phyloP scores from a whole-genome alignment of 108 stramenopile species.

The Cyclostephanos tholiformis region DNA sequence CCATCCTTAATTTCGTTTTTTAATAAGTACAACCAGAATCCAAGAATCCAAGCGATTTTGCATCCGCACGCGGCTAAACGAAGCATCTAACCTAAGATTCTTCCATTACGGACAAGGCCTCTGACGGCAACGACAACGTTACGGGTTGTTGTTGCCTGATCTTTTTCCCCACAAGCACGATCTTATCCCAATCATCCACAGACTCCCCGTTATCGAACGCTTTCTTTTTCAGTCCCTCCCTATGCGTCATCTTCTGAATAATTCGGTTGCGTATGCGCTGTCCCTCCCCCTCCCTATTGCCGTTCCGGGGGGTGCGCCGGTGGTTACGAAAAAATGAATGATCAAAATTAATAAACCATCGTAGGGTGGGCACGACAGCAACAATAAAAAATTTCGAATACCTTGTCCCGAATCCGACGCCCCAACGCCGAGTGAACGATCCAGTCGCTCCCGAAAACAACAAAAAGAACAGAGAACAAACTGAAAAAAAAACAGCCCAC shows the following conservation, averaged over 20 bases:
- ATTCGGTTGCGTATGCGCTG: conserved; percentile 36
- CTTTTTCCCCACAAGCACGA: conserved; percentile 44
- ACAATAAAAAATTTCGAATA: background rate
- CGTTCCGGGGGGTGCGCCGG: background rate
- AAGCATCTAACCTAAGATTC: background rate
- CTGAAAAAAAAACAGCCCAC: background rate
- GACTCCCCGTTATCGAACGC: conserved; percentile 39
- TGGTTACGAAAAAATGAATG: background rate
- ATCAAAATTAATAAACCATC: background rate
- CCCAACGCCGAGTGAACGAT: background rate
- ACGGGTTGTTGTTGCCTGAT: conserved; percentile 15
- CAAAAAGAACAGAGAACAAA: background rate
- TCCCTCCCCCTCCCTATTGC: conserved; percentile 29
- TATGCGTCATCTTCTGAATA: conserved; percentile 40
- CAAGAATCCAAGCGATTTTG: no score
- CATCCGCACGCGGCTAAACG: background rate
- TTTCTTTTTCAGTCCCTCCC: conserved; percentile 34
- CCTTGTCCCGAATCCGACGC: background rate
- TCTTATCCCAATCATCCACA: conserved; percentile 41
- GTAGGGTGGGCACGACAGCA: background rate
- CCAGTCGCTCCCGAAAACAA: no score
- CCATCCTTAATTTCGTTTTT: no score
- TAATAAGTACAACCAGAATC: no score
- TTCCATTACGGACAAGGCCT: background rate
- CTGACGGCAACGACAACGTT: background rate